Conservation (phyloP, 2,329 filamentous ascomycete genomes). For the Lasiodiplodia hormozganensis region DNA sequence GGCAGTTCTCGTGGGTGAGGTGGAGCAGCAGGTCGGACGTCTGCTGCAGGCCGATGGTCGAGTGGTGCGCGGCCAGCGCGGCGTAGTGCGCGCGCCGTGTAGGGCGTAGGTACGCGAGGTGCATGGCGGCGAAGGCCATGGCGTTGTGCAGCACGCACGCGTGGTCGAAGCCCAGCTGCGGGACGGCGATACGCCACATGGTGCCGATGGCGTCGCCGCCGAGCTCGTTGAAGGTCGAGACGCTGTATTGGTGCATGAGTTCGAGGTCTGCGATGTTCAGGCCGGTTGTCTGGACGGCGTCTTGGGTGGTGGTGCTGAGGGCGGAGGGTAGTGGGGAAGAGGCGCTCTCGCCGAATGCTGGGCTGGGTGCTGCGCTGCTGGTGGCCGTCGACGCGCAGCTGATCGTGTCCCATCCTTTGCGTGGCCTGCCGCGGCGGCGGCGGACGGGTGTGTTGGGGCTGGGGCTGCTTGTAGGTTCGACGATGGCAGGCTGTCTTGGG, state of each 20-base stretch:
- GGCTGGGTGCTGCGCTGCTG: neutral
- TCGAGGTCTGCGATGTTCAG: conserved; percentile 14
- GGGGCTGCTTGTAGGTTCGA: neutral
- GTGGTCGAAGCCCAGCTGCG: conserved; percentile 3
- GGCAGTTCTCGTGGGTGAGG: conserved; percentile 4
- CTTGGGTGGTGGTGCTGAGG: neutral
- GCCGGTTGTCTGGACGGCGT: neutral
- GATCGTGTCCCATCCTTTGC: conserved; percentile 4
- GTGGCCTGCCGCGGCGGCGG: conserved; percentile 5
- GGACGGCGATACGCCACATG: conserved; percentile 12
- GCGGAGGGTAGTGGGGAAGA: neutral
- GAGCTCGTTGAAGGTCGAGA: neutral
- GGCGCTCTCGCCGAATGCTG: neutral
- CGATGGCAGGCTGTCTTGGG: neutral
- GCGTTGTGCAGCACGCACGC: conserved; percentile 5
- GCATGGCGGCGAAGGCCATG: conserved; percentile 4
- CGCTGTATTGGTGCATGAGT: conserved; percentile 14
- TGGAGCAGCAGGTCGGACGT: neutral
- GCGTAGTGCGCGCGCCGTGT: conserved; percentile 7
- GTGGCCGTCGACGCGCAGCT: neutral
- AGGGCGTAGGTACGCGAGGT: neutral
- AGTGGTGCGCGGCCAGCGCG: conserved; percentile 6
- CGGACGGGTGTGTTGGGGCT: neutral
- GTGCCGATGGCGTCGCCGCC: neutral
- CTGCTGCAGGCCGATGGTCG: conserved; percentile 13